These are phyloP conservation scores for Saccharata proteae DNA, from an alignment of 2,329 filamentous ascomycete species.

Conservation along the genomic window DNA sequence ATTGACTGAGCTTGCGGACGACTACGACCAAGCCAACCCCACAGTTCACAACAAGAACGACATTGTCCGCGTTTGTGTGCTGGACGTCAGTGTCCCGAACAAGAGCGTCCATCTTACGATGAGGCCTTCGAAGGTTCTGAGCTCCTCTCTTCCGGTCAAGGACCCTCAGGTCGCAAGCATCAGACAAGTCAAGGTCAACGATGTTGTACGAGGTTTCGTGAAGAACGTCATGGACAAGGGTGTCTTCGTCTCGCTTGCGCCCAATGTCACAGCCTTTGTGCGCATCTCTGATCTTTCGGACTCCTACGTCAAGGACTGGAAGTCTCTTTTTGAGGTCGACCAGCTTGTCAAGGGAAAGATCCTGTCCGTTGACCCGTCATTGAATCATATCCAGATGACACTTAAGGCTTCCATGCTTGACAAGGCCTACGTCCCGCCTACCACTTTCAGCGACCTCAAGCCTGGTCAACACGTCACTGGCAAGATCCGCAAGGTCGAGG, in stretches of 20 bases:
- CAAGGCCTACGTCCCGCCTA: conserved; percentile 59
- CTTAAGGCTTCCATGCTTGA: conserved; percentile 78
- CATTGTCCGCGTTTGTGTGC: conserved; percentile 74
- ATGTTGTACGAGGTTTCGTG: conserved; percentile 81
- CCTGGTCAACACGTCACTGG: conserved; percentile 75
- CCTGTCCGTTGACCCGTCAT: conserved; percentile 53
- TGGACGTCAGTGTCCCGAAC: conserved; percentile 68
- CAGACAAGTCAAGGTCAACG: conserved; percentile 61
- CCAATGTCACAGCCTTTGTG: conserved; percentile 69
- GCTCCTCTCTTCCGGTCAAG: conserved; percentile 66
- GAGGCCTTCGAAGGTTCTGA: conserved; percentile 78
- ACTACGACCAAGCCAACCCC: conserved; percentile 71
- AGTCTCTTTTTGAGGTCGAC: conserved; percentile 73
- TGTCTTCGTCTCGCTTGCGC: conserved; percentile 73
- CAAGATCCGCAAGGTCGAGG: conserved; percentile 84
- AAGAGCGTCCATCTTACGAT: conserved; percentile 74
- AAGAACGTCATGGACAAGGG: conserved; percentile 84
- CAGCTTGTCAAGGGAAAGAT: conserved; percentile 86
- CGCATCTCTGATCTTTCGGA: conserved; percentile 84
- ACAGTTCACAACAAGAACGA: conserved; percentile 70
- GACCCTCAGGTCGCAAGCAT: conserved; percentile 66
- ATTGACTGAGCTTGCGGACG: conserved; percentile 72
- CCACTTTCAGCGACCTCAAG: conserved; percentile 66
- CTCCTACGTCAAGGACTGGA: conserved; percentile 89
- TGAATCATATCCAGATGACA: conserved; percentile 69